These are phyloP conservation scores for Metschnikowia rubicola DNA, from an alignment of 805 yeast species.

Conservation along the genomic window DNA sequence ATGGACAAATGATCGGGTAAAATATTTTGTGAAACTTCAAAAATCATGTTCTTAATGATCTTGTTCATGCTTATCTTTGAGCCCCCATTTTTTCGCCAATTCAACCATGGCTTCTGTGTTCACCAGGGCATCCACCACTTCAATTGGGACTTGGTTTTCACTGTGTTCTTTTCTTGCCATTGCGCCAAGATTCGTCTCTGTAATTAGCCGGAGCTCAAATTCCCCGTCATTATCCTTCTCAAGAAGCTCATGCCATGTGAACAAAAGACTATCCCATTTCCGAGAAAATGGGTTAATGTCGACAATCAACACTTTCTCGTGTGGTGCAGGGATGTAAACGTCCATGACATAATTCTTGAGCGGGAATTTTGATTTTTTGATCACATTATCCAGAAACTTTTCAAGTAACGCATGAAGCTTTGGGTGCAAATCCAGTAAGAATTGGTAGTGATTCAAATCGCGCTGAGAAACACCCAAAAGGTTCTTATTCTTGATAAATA, in stretches of 20 bases:
- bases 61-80: neutral
- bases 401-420: conserved; percentile 47
- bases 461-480: conserved; percentile 80
- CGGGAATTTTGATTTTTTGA: conserved; percentile 24
- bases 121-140: conserved; percentile 78
- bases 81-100: conserved; percentile 56
- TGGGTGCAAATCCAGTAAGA: conserved; percentile 50
- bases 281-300: conserved; percentile 86
- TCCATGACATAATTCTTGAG: conserved; percentile 60
- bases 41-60: neutral
- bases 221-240: conserved; percentile 28
- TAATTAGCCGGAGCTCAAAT: conserved; percentile 62
- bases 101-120: conserved; percentile 69
- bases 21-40: no score
- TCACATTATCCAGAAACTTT: conserved; percentile 50
- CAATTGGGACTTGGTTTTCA: conserved; percentile 88
- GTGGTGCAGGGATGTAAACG: conserved; percentile 77
- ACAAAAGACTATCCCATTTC: conserved; percentile 73
- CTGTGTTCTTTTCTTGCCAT: conserved; percentile 81
- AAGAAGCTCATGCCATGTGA: conserved; percentile 78
- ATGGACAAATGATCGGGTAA: no score
- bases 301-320: conserved; percentile 59
- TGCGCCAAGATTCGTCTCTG: conserved; percentile 65
- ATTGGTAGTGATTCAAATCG: conserved; percentile 80
- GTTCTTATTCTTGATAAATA: conserved; percentile 64